These are phyloP conservation scores for Solanum lycopersicoides DNA, from an alignment of 257 asterid species.

Conservation along the genomic window DNA sequence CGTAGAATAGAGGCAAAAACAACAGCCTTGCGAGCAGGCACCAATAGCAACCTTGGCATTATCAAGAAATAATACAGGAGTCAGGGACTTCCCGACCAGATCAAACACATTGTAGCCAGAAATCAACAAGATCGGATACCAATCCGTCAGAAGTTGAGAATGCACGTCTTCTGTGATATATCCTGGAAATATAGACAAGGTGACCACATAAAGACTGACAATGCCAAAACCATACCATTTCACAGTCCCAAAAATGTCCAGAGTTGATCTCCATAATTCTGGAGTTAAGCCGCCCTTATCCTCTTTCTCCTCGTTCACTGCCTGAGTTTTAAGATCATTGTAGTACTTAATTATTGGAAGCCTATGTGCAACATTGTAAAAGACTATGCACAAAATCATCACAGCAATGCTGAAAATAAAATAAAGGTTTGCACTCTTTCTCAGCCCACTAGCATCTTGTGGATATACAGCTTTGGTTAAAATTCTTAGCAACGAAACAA, in stretches of 20 bases:
- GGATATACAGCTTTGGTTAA: conserved; percentile 77
- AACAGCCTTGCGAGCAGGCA: conserved; percentile 57
- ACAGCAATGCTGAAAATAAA: conserved; percentile 61
- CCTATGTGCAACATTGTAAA: conserved; percentile 61
- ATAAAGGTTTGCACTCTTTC: conserved; percentile 85
- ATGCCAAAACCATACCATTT: conserved; percentile 79
- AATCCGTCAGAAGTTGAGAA: conserved; percentile 57
- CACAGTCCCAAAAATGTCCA: conserved; percentile 58
- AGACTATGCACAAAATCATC: conserved; percentile 61
- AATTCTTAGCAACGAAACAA: conserved; percentile 64
- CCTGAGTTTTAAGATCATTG: conserved; percentile 51
- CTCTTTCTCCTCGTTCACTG: conserved; percentile 56
- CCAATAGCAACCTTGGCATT: conserved; percentile 56
- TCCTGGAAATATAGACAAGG: conserved; percentile 84
- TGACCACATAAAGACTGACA: conserved; percentile 53
- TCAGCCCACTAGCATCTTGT: conserved; percentile 69
- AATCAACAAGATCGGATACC: conserved; percentile 77
- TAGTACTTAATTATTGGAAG: conserved; percentile 80
- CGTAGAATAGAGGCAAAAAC: conserved; percentile 74
- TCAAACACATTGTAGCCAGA: conserved; percentile 75
- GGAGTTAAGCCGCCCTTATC: conserved; percentile 59
- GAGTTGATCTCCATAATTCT: conserved; percentile 52
- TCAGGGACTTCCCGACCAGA: conserved; percentile 60
- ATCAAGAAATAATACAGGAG: conserved; percentile 51
- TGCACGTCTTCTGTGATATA: conserved; percentile 89